Percentiles rank a stretch among this genome's conserved stretches.
phyloP scores from a whole-genome alignment of 208 protist species.

The Wallacemonas rigidus region DNA sequence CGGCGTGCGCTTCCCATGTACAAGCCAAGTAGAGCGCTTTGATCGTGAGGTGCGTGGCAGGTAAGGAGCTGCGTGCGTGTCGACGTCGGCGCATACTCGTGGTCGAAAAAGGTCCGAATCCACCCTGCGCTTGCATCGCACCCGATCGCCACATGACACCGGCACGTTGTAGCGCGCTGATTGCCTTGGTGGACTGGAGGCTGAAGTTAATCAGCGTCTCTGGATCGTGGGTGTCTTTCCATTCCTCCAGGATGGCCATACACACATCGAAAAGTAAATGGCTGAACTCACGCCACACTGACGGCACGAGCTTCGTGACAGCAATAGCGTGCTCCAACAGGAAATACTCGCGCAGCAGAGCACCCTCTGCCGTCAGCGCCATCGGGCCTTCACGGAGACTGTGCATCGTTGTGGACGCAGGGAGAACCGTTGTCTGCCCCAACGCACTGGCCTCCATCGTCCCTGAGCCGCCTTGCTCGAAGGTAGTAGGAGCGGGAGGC shows the following conservation, averaged over 20 bases:
- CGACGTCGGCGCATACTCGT: constrained; percentile 54
- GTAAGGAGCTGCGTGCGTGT: constrained; percentile 70
- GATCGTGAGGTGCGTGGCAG: constrained; percentile 63
- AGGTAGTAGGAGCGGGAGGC: neutral
- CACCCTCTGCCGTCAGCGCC: constrained; percentile 39
- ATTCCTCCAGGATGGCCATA: constrained; percentile 84
- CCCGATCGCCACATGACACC: constrained; percentile 73
- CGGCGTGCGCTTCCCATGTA: constrained; percentile 44
- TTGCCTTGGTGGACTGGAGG: constrained; percentile 75
- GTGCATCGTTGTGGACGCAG: constrained; percentile 1
- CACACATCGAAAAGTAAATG: constrained; percentile 87
- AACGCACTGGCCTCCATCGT: too few species aligned
- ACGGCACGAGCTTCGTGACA: constrained; percentile 44
- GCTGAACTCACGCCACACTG: constrained; percentile 87
- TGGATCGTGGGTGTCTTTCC: constrained; percentile 52
- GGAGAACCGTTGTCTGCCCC: neutral
- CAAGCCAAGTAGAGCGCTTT: constrained; percentile 80
- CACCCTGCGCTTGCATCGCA: constrained; percentile 47
- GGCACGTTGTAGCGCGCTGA: constrained; percentile 75
- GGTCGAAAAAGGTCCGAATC: constrained; percentile 70
- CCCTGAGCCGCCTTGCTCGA: neutral
- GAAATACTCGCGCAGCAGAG: constrained; percentile 81
- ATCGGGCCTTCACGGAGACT: constrained; percentile 6
- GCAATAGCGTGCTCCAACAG: constrained; percentile 77
- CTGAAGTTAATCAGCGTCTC: constrained; percentile 83